Base-by-base conservation (phyloP, 2,329 filamentous ascomycete genomes). In the Lojkania enalia region DNA sequence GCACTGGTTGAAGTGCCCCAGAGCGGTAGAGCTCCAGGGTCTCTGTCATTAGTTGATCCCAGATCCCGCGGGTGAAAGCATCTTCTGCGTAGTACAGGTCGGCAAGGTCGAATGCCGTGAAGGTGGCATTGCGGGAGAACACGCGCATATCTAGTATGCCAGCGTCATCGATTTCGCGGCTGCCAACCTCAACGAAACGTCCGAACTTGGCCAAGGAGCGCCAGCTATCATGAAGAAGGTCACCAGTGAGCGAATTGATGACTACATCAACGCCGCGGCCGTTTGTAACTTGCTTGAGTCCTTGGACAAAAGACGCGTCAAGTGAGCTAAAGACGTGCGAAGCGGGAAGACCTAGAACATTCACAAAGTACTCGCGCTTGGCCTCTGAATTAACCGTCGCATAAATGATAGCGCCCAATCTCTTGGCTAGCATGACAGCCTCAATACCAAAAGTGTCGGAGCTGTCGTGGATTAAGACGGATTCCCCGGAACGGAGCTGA, bases 201-300 rank as follows among this genome's bases (percentile, higher is more conserved):
- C 61, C 61, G 3, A 29, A 45, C 12, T 51, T 13, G 0, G 75
- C 75, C 0, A 79, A 60, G 31, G 72, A 76, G 3, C 64, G 45
- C 55, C 51, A 60, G 0, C 68, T 72, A 0, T 68, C 68, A 5
- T 57, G 49, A 0, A 69, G 46, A 0, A 57, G 23, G 2, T 65
- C 60, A 1, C 64, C 67, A 1, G 54, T 40, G 0, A 55, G 39
- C 0, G 55, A 55, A 43, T 68, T 71, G 12, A 72, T 44, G 2
- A 64, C 52, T 1, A 71, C 49, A 44, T 71, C 63, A 3, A 71
- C 64, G 3, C 70, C 70, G 7, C 32, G 6, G 50, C 64, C 46
- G 29, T 46, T 14, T 13, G 56, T 57, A n/a, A 46, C 44, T 5
- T 43, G 31, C 7, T 48, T 21, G 0, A 61, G 2, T 3, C 29